Evolutionary conservation across 2,329 filamentous ascomycete species (phyloP).

Genomic region (Colletotrichum shisoi): DNA sequence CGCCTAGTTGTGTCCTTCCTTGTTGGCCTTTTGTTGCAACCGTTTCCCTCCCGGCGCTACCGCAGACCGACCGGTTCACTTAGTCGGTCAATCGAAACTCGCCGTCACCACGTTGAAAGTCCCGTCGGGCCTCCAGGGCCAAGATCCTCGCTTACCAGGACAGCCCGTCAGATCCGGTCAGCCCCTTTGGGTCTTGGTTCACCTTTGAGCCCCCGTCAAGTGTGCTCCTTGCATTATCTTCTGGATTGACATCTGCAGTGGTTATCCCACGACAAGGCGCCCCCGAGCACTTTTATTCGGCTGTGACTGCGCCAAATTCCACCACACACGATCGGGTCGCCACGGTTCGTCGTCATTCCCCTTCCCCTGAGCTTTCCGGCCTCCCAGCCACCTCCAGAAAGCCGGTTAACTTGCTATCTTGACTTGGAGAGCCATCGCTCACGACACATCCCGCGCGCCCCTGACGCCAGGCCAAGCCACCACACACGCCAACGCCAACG

Average conservation of each 20-base stretch:
- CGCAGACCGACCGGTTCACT: conserved; percentile 14
- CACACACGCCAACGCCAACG: conserved; percentile 25
- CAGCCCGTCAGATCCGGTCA: not conserved
- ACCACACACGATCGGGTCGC: conserved; percentile 13
- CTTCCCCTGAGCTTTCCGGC: conserved; percentile 8
- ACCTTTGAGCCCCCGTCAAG: not conserved
- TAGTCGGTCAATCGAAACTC: not conserved
- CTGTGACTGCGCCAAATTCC: conserved; percentile 9
- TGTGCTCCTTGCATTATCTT: conserved; percentile 27
- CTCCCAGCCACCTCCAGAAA: conserved; percentile 30
- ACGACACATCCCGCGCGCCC: conserved; percentile 30
- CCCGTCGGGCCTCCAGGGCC: conserved; percentile 17
- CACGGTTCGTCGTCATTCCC: conserved; percentile 4
- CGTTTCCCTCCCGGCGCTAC: conserved; percentile 19
- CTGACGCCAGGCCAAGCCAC: conserved; percentile 34
- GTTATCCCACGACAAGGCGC: conserved; percentile 1
- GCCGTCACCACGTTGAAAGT: not conserved
- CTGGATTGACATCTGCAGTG: conserved; percentile 14
- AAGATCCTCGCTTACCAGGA: conserved; percentile 22
- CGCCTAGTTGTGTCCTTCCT: conserved; percentile 3
- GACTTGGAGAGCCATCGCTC: conserved; percentile 21
- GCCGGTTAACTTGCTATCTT: conserved; percentile 18
- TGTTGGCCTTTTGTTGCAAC: conserved; percentile 5
- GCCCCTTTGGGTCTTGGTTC: not conserved
- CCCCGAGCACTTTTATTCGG: conserved; percentile 6